Evolutionary conservation across 352 stramenopile species (phyloP), one percentile per base, ranked within the genome.

Genomic region (Poterioochromonas sp.): DNA sequence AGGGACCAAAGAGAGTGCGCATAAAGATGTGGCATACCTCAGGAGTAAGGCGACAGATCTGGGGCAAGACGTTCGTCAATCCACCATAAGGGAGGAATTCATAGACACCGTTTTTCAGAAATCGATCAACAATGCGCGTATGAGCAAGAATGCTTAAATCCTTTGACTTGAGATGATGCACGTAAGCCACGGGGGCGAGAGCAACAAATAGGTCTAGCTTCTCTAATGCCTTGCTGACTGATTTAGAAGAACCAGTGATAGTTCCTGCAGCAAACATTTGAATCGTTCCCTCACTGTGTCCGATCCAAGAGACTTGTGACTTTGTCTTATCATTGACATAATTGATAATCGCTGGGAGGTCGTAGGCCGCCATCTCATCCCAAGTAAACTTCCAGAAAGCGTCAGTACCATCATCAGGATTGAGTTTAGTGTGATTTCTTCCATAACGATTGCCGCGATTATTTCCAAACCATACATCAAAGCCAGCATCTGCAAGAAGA

Each of bases 391-490:
- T 26, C 53, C 53, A 64, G 29, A 64, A 64, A 11, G 18, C 53
- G 8, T n/a, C 18, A 32, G 53, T 32, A 3, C 53, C 53, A 64
- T 64, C 53, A 32, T 64, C 29, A n/a, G 53, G 53, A 32, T 64
- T 35, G 2, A 64, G n/a, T 11, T 8, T 64, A 11, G 53, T 64
- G 53, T 64, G 53, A 32, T 64, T 64, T 8, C 53, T 8, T 32
- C 53, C 29, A 35, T 64, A 64, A 11, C 53, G 53, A 64, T 64
- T 64, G 29, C 53, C 53, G 11, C 53, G 53, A 26, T 64, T 64
- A 64, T 64, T 64, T 8, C 53, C n/a, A 15, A 64, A 34, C 53
- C 53, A 64, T 26, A 64, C 53, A 32, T 64, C 53, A 64, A 34
- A 64, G 11, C 53, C 53, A 35, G 12, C 12, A 32, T 64, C 53